These are phyloP conservation scores for Tetrapisispora arboricola DNA, from an alignment of 805 yeast species.

Conservation along the genomic window DNA sequence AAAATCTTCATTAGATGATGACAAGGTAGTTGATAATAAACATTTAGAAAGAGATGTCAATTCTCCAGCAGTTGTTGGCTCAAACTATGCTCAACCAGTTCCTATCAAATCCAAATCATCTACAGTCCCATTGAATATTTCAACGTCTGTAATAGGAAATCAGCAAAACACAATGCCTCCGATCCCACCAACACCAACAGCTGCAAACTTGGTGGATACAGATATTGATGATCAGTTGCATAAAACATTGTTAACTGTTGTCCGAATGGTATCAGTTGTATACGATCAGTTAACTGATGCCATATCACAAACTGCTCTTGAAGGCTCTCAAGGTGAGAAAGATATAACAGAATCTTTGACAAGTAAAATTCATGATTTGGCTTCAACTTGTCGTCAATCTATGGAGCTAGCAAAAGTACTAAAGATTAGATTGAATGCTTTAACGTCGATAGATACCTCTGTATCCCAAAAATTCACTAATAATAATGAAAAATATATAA, in stretches of 20 bases:
- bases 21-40: not conserved
- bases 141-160: not conserved
- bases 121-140: not conserved
- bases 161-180: constrained; percentile 1
- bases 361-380: constrained; percentile 61
- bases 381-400: constrained; percentile 65
- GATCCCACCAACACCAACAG: constrained; percentile 4
- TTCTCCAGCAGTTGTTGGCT: not conserved
- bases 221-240: constrained; percentile 55
- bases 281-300: constrained; percentile 64
- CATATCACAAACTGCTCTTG: constrained; percentile 53
- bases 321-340: constrained; percentile 34
- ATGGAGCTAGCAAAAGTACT: constrained; percentile 72
- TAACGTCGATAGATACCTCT: constrained; percentile 23
- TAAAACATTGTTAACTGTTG: constrained; percentile 51
- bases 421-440: constrained; percentile 42
- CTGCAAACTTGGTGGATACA: not conserved
- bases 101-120: not conserved
- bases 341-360: constrained; percentile 33
- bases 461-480: constrained; percentile 32
- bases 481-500: constrained; percentile 43
- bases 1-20: not conserved
- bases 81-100: not conserved
- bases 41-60: not conserved
- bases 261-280: constrained; percentile 64